Conservation (phyloP, 495 filamentous ascomycete genomes). For the Neurospora sp. region DNA sequence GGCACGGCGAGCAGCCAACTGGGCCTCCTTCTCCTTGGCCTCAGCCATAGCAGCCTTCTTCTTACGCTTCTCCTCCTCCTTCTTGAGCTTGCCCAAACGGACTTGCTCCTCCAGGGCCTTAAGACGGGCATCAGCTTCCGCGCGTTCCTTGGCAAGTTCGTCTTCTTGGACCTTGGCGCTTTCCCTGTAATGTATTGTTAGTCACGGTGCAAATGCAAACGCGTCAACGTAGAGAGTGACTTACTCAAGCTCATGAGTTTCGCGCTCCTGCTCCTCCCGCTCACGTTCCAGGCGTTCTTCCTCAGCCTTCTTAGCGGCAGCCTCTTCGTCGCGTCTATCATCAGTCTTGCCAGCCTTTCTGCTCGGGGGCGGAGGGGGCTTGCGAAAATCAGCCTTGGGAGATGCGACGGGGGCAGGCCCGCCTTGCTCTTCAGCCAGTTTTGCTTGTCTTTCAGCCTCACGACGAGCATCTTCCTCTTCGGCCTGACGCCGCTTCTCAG, state of each 20-base stretch:
- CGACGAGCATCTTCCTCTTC: slow-evolving; percentile 93
- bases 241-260: slow-evolving; percentile 75
- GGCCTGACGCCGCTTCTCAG: slow-evolving; percentile 74
- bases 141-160: slow-evolving; percentile 67
- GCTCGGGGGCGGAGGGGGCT: slow-evolving; percentile 77
- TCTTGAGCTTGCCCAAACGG: slow-evolving; percentile 89
- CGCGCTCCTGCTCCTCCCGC: slow-evolving; percentile 67
- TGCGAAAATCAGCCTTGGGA: slow-evolving; percentile 53
- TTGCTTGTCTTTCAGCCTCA: slow-evolving; percentile 75
- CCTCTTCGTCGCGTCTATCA: slow-evolving; percentile 43
- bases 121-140: slow-evolving; percentile 72
- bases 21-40: slow-evolving; percentile 80
- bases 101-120: slow-evolving; percentile 90
- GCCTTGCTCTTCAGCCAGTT: slow-evolving; percentile 73
- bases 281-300: slow-evolving; percentile 52
- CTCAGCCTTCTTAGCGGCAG: slow-evolving; percentile 36
- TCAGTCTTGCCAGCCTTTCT: slow-evolving; percentile 58
- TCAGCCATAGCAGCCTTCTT: slow-evolving; percentile 81
- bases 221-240: slow-evolving; percentile 22
- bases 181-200: slow-evolving; percentile 43
- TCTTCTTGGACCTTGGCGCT: slow-evolving; percentile 67
- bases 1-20: slow-evolving; percentile 73
- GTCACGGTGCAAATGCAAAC: slow-evolving; percentile 12
- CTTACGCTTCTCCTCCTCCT: slow-evolving; percentile 84
- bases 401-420: slow-evolving; percentile 41